Evolutionary conservation across 805 yeast genomes (phyloP), one percentile per base, ranked within the genome.

Genomic region (Komagataella kurtzmanii): DNA sequence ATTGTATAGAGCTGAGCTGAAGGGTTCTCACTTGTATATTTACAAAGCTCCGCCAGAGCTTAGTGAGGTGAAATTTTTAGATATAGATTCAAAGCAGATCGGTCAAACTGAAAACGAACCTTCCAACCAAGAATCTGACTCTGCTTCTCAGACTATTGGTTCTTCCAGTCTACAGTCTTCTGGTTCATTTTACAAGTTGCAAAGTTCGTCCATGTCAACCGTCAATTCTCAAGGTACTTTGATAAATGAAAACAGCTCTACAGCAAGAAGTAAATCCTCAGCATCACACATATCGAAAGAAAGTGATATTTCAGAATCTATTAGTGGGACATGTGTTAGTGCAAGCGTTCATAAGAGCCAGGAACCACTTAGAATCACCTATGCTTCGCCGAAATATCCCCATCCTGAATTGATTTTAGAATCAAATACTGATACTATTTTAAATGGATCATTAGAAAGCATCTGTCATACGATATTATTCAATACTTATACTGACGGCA

Each of bases 391-490:
- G 24, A 62, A 60, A 2, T 77, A 71, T 54, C 85, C 86, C 7
- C 90, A 83, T 59, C 88, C 88, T 5, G 80, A 76, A 48, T 61
- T 83, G 24, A 70, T 66, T 40, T 54, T 78, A 53, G 87, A 83
- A 59, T 61, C 64, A 17, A 61, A 67, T 3, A 73, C 76, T 18
- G 74, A 75, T 17, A 55, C 59, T 17, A 69, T 75, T 24, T 56
- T 72, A 6, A 72, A 76, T 19, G 87, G 87, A 17, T 62, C 87
- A 0, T 60, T 78, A 8, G 97, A 89, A 63, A 77, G 89, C 48
- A 71, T 89, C 44, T 79, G 90, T 52, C 97, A 90, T 65, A 76
- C 85, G 3, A 69, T 87, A 23, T 62, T 88, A 14, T 82, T 81
- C 62, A 74, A 74, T 53, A 73, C 77, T 3, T 60, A 69, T 17